Conservation (phyloP, 164 flowering plant species). For the Macadamia tetraphylla region DNA sequence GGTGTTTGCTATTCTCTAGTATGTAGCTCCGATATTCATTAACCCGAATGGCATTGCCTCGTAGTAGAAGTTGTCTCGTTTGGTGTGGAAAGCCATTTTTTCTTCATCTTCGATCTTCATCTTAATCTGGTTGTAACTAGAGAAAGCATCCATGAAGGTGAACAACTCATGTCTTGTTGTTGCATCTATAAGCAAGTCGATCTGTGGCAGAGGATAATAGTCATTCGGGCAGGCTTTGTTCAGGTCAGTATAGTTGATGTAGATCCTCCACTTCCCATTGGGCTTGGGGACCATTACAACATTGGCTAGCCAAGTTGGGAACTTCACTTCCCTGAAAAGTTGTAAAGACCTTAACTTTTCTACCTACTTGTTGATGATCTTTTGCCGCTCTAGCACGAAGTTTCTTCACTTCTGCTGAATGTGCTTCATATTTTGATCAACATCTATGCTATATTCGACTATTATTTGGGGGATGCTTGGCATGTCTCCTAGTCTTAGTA, state of each 20-base stretch:
- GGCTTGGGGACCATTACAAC: neutral
- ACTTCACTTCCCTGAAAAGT: no score
- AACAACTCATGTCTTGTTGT: neutral
- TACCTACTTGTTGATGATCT: no score
- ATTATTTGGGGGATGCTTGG: no score
- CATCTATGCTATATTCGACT: no score
- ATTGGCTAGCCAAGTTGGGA: neutral
- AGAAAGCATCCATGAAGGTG: neutral
- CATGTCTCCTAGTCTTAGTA: no score
- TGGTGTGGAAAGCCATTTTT: neutral
- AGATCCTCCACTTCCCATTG: neutral
- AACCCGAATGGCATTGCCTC: neutral
- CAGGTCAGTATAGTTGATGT: neutral
- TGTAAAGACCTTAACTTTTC: no score
- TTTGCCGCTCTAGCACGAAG: no score
- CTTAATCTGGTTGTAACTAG: no score
- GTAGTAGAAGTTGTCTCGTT: neutral
- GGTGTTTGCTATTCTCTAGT: no score
- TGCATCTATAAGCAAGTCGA: neutral
- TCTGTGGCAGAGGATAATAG: neutral
- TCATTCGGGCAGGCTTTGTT: neutral
- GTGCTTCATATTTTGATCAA: no score
- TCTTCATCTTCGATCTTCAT: neutral
- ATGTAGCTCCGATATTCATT: neutral
- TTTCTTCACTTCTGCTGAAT: no score